Evolutionary conservation across 768 basidiomycete species (phyloP), one percentile per base, ranked within the genome.

Genomic region (Cantharellus cinnabarinus): DNA sequence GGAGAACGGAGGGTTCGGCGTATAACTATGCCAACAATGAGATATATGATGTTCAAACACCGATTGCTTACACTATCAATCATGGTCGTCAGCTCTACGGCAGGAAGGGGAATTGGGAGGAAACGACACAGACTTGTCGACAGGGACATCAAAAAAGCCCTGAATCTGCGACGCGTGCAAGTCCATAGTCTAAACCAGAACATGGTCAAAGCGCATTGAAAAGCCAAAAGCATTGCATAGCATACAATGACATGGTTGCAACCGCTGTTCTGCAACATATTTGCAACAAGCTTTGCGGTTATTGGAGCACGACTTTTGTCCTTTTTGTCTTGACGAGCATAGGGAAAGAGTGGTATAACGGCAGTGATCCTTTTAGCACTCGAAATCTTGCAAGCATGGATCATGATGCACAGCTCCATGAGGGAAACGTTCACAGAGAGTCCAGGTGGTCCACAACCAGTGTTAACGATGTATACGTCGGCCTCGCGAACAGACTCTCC

Each of bases 371-470:
- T 77, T 71, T 86, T 88, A 53, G 95, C 93, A 64, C 89, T 94
- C n/a, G 95, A 94, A 66, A 97, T 98, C 74, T 93, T 94, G 81
- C 94, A 95, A 5, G 95, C 93, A 68, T 97, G 93, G 67, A 97
- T 90, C 89, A 99, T 94, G 67, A 98, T 98, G 69, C 93, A 89
- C 52, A 91, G 79, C 70, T 98, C 95, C 90, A 99, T 98, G 63
- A 99, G 79, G 44, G 93, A 77, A 37, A 89, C 91, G 68, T 97
- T 97, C 65, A 97, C 70, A 34, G 61, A 60, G 39, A 62, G 34
- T 10, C 64, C 80, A 42, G 62, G 64, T 59, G 81, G 74, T 34
- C 84, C 81, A 65, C 83, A 83, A 10, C 89, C 85, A 42, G 89
- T 89, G 72, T 91, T 95, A 74, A 99, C 83, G 70, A 99, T 97